Evolutionary conservation across 768 basidiomycete species (phyloP).

Genomic region (Serpula lacrymans): DNA sequence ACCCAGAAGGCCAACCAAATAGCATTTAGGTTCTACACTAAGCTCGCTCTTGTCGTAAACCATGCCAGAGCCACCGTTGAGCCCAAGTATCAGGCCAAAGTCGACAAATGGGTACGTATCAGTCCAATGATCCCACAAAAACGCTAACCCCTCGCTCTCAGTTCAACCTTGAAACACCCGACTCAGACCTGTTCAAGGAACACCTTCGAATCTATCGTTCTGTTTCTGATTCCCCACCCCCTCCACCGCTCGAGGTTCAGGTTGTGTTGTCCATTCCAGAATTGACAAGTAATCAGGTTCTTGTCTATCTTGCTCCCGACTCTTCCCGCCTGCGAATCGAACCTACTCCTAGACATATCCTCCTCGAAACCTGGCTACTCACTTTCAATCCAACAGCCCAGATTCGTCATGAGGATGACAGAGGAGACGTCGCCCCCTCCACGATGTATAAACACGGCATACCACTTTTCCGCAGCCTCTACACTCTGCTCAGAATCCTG

Average conservation of each 20-base stretch:
- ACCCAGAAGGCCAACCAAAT: slow-evolving; percentile 80
- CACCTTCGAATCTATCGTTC: slow-evolving; percentile 57
- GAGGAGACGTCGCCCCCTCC: slow-evolving; percentile 56
- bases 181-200: slow-evolving; percentile 64
- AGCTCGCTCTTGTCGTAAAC: slow-evolving; percentile 73
- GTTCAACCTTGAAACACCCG: slow-evolving; percentile 83
- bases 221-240: slow-evolving; percentile 41
- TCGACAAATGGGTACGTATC: slow-evolving; percentile 77
- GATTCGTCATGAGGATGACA: slow-evolving; percentile 19
- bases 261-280: slow-evolving; percentile 72
- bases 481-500: slow-evolving; percentile 66
- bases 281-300: slow-evolving; percentile 62
- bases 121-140: background rate
- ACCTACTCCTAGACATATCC: slow-evolving; percentile 63
- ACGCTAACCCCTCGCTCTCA: slow-evolving; percentile 21
- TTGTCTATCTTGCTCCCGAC: slow-evolving; percentile 61
- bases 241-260: slow-evolving; percentile 59
- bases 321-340: slow-evolving; percentile 61
- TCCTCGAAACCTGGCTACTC: slow-evolving; percentile 72
- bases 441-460: slow-evolving; percentile 87
- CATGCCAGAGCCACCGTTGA: slow-evolving; percentile 66
- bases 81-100: slow-evolving; percentile 40
- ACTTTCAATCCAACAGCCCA: slow-evolving; percentile 33
- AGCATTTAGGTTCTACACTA: slow-evolving; percentile 77
- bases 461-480: slow-evolving; percentile 75